Base-by-base conservation (phyloP, 306 rosid genomes). In the Lablab purpureus region DNA sequence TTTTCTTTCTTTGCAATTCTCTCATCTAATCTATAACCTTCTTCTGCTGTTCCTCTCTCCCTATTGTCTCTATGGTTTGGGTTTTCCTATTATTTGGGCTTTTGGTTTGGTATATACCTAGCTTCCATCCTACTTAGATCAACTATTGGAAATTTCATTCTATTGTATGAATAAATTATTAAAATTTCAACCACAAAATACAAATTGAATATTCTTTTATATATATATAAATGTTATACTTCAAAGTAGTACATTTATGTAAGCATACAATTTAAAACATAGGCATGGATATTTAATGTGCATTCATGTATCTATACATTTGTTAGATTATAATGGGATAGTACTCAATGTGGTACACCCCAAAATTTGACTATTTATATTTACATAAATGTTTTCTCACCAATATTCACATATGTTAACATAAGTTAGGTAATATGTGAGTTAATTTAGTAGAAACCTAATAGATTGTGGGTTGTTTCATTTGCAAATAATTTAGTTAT, bases 101-200 rank as follows among this genome's bases (percentile, higher is more conserved):
- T 66, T 37, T 69, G 75, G 75, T 47, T 71, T 71, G 75, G 75
- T 49, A 71, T 49, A 49, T 69, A 15, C 74, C 15, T 69, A 69
- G 58, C 74, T 69, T 69, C 58, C 34, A 10, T 47, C 41, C 56
- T 17, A 69, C 74, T 23, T 47, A 46, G 28, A 3, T 47, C 23
- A 47, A 69, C 59, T 46, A 10, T 69, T 27, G 21, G 2, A 66
- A 66, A 40, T 67, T 11, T 34, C 72, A 40, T 41, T 67, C 41
- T 37, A 64, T 65, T 65, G 9, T n/a, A 11, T 64, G 13, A 2
- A 40, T 40, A 9, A 10, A 40, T 10, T 9, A 40, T 40, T 40
- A 36, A n/a, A 18, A 36, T 64, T 32, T 36, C 70, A 36, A 37
- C 47, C 30, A 65, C 9, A 1, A 25, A 10, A 65, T 9, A 21